Conservation (phyloP, 1,139 yeast genomes). For the Saccharomyces pastorianus region DNA sequence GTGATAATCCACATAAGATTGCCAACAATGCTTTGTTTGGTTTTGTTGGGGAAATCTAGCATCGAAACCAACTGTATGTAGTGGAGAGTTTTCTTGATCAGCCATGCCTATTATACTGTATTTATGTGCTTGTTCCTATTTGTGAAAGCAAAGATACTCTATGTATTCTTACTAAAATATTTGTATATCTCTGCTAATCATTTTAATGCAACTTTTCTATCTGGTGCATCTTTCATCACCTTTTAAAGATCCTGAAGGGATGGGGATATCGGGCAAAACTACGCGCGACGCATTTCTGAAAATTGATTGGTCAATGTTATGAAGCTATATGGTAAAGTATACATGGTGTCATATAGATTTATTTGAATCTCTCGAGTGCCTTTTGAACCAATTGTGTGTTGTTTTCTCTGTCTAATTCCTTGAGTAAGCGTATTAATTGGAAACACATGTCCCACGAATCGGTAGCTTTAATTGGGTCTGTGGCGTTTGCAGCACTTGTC, state of each 20-base stretch:
- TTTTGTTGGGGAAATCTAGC: slow-evolving; percentile 94
- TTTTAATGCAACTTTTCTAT: background rate
- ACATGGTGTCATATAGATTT: background rate
- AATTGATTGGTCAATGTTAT: slow-evolving; percentile 2
- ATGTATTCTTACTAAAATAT: background rate
- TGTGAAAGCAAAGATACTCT: background rate
- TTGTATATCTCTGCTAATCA: background rate
- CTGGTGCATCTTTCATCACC: background rate
- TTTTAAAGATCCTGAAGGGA: slow-evolving; percentile 1
- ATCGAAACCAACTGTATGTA: slow-evolving; percentile 82
- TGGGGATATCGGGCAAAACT: background rate
- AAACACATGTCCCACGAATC: slow-evolving; percentile 44
- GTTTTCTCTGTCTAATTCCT: slow-evolving; percentile 36
- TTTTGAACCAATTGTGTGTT: slow-evolving; percentile 20
- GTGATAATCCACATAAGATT: slow-evolving; percentile 94
- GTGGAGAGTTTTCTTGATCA: slow-evolving; percentile 21
- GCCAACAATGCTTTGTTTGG: slow-evolving; percentile 98
- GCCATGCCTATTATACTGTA: slow-evolving; percentile 5
- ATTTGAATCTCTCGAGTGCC: slow-evolving; percentile 18
- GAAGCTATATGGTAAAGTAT: background rate
- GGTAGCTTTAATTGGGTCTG: slow-evolving; percentile 32
- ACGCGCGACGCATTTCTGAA: background rate
- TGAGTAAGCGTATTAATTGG: slow-evolving; percentile 41
- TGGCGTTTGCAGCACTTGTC: slow-evolving; percentile 26
- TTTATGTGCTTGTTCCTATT: background rate